Evolutionary conservation across 176 grass and related monocot genomes (phyloP).

Genomic region (Rhipidocladum racemiflorum): DNA sequence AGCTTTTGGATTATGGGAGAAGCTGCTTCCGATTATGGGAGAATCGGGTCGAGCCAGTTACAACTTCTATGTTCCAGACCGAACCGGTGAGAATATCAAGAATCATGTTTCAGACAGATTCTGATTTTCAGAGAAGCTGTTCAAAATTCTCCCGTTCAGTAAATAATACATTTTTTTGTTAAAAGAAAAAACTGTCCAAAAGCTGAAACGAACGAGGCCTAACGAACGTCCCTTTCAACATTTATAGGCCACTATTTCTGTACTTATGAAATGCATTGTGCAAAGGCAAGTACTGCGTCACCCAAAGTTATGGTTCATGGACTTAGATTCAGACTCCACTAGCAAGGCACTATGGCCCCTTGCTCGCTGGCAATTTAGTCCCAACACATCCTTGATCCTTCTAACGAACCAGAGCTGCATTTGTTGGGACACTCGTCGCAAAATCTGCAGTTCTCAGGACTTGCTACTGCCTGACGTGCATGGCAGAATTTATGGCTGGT

Average conservation of each 20-base stretch:
- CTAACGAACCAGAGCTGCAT: slow-evolving; percentile 9
- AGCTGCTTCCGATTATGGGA: too few species aligned
- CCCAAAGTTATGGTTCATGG: slow-evolving; percentile 29
- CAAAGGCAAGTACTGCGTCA: slow-evolving; percentile 30
- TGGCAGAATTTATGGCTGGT: neutral
- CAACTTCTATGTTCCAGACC: too few species aligned
- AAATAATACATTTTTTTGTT: too few species aligned
- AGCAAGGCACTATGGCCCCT: neutral
- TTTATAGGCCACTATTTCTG: neutral
- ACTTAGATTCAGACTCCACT: slow-evolving; percentile 50
- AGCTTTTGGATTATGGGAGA: too few species aligned
- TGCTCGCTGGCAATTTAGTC: slow-evolving; percentile 15
- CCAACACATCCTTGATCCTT: neutral
- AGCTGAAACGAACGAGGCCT: too few species aligned
- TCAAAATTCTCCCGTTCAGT: too few species aligned
- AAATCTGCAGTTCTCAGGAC: neutral
- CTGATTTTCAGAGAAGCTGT: too few species aligned
- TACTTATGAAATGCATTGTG: slow-evolving; percentile 9
- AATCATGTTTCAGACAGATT: too few species aligned
- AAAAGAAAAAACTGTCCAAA: too few species aligned
- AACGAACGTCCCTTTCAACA: slow-evolving; percentile 18
- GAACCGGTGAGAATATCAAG: too few species aligned
- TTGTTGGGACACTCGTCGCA: slow-evolving; percentile 26
- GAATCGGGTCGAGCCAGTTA: too few species aligned
- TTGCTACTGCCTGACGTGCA: neutral